phyloP scores from a whole-genome alignment of 2,329 filamentous ascomycete genomes.

The Coniochaeta hoffmannii region DNA sequence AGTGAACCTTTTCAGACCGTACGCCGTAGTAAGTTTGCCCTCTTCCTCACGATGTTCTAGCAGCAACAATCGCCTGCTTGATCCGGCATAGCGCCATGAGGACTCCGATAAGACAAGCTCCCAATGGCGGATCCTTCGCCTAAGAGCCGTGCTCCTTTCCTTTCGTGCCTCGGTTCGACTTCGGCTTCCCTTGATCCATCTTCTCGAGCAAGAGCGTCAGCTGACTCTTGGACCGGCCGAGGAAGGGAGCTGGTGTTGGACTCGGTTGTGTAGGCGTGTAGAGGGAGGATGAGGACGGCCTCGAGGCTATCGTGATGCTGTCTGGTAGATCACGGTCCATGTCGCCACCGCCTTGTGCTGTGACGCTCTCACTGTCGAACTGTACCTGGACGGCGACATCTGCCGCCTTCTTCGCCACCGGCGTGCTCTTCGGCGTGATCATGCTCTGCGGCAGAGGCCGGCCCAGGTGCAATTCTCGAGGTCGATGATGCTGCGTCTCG shows the following conservation, averaged over 20 bases:
- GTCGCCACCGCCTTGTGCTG: constrained; percentile 10
- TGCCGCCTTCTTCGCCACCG: constrained; percentile 6
- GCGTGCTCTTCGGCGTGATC: constrained; percentile 14
- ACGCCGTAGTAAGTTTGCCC: not conserved
- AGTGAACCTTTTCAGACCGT: not conserved
- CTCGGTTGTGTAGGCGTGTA: constrained; percentile 44
- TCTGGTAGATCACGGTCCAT: constrained; percentile 14
- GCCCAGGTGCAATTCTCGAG: constrained; percentile 4
- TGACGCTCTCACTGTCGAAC: constrained; percentile 18
- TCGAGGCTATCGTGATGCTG: constrained; percentile 7
- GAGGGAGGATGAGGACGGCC: constrained; percentile 21
- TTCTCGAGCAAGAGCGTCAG: constrained; percentile 47
- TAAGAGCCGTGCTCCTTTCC: not conserved
- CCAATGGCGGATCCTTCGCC: not conserved
- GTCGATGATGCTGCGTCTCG: constrained; percentile 3
- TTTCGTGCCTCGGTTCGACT: not conserved
- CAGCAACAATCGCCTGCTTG: not conserved
- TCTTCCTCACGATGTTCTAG: not conserved
- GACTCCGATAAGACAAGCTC: too few relatives aligned
- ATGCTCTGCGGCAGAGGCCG: constrained; percentile 10
- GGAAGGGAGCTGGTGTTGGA: constrained; percentile 34
- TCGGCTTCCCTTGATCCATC: not conserved
- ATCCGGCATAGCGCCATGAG: not conserved
- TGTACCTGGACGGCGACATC: constrained; percentile 13
- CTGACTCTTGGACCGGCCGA: constrained; percentile 55